Conservation (phyloP, 345 rosid genomes). For the Boechera divaricarpa region DNA sequence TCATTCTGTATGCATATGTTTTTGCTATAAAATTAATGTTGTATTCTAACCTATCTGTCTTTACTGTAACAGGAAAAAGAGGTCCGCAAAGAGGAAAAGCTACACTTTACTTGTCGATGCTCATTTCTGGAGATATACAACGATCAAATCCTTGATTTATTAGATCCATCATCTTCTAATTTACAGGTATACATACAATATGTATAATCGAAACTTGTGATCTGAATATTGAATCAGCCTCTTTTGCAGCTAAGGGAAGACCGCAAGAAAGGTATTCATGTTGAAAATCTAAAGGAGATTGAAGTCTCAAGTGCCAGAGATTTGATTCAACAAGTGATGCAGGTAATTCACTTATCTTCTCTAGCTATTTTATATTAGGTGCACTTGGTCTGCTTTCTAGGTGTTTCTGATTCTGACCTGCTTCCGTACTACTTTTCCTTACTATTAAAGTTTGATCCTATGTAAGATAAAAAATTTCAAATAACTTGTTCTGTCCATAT, state of each 20-base stretch:
- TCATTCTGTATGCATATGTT: neutral
- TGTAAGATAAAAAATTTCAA: neutral
- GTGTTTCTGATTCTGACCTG: neutral
- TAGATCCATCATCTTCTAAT: constrained; percentile 85
- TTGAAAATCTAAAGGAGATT: constrained; percentile 91
- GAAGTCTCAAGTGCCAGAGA: constrained; percentile 91
- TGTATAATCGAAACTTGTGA: constrained; percentile 6
- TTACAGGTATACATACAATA: constrained; percentile 63
- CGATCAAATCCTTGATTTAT: constrained; percentile 94
- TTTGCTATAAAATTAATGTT: neutral
- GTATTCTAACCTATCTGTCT: constrained; percentile 18
- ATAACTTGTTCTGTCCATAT: neutral
- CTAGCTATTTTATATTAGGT: neutral
- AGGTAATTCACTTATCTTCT: constrained; percentile 50
- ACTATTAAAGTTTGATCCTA: neutral
- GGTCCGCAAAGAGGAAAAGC: constrained; percentile 77
- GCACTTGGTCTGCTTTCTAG: constrained; percentile 3
- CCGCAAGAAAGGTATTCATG: constrained; percentile 87
- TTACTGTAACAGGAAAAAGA: constrained; percentile 76
- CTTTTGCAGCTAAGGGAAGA: constrained; percentile 86
- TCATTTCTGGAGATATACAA: constrained; percentile 98
- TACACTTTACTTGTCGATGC: constrained; percentile 84
- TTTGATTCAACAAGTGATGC: constrained; percentile 86
- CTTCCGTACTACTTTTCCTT: neutral
- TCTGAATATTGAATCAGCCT: constrained; percentile 10